Conservation (phyloP, 805 yeast species). For the Trichomonascus vanleenenianus region DNA sequence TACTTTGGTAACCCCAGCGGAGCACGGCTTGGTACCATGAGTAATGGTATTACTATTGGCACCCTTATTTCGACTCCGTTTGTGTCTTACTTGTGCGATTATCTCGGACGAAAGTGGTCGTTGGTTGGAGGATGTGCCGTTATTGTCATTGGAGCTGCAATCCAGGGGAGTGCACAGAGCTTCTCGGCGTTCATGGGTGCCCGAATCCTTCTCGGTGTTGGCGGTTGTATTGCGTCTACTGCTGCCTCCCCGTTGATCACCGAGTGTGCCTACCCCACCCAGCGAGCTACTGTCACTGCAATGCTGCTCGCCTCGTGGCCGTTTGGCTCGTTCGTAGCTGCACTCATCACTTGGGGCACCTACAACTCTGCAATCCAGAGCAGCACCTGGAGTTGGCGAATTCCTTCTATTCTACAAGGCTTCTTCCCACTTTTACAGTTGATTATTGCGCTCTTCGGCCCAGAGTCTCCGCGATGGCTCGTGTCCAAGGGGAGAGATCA, state of each 20-base stretch:
- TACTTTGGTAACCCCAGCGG: constrained; percentile 12
- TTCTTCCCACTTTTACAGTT: constrained; percentile 50
- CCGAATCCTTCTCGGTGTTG: constrained; percentile 39
- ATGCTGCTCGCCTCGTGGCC: constrained; percentile 26
- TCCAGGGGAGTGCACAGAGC: constrained; percentile 58
- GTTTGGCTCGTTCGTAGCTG: constrained; percentile 2
- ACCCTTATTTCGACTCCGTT: constrained; percentile 63
- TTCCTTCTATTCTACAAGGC: constrained; percentile 64
- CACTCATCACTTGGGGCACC: constrained; percentile 6
- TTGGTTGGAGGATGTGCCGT: constrained; percentile 48
- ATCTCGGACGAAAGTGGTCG: constrained; percentile 53
- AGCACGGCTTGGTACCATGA: constrained; percentile 9
- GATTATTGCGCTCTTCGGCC: constrained; percentile 52
- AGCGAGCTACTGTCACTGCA: constrained; percentile 54
- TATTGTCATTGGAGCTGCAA: constrained; percentile 56
- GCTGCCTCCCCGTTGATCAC: constrained; percentile 67
- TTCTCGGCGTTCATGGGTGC: constrained; percentile 59
- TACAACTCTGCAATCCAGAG: constrained; percentile 15
- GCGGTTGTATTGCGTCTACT: constrained; percentile 20
- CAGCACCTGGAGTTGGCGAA: constrained; percentile 46
- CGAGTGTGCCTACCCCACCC: constrained; percentile 58
- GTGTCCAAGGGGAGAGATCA: constrained; percentile 26
- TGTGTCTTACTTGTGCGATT: constrained; percentile 52
- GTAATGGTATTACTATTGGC: constrained; percentile 35
- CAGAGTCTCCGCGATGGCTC: constrained; percentile 40